Evolutionary conservation across 2,329 filamentous ascomycete species (phyloP), one percentile per base, ranked within the genome.

Genomic region (Aspergillus awamori): DNA sequence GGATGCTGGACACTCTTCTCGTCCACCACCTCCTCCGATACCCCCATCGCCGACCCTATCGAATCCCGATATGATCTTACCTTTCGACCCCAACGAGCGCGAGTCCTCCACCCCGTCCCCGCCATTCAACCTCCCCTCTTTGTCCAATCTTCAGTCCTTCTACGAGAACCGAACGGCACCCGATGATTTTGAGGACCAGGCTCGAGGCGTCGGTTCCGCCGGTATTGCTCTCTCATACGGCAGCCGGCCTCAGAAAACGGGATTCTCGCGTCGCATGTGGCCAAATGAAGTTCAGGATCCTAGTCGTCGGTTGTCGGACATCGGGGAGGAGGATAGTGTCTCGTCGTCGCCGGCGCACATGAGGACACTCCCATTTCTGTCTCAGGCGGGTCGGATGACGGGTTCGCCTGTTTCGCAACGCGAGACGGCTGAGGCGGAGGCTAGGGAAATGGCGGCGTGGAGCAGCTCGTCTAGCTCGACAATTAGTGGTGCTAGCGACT

Each of bases 41-140:
- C 88, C 90, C 65, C 87, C 87, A 11, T 96, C 92, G 62, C 93
- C 93, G 51, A 96, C 93, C 2, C 81, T 97, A 70, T 96, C 92
- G 59, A 96, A 97, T 76, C 92, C 93, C 56, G 93, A 96, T 75
- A 93, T 97, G 92, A 96, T 97, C 70, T 81, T 97, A 56, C 93
- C 93, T 63, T 88, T 90, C 73, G 87, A 89, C 71, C 86, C 87
- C 66, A 83, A 83, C 64, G 75, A 76, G 62, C 76, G 75, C 67
- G 71, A 76, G 67, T 73, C 74, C 73, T 84, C 74, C 66, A 81
- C 75, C 74, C 81, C 74, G 77, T 84, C 72, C 81, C 83, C 73
- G 79, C 83, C 72, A 78, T 85, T 74, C 72, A 81, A 70, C 77
- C 78, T 71, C 79, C 83, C 60, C 60, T 78, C 79, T 39, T 74